Base-by-base conservation (phyloP, 106 monocot genomes). In the Acorus gramineus region DNA sequence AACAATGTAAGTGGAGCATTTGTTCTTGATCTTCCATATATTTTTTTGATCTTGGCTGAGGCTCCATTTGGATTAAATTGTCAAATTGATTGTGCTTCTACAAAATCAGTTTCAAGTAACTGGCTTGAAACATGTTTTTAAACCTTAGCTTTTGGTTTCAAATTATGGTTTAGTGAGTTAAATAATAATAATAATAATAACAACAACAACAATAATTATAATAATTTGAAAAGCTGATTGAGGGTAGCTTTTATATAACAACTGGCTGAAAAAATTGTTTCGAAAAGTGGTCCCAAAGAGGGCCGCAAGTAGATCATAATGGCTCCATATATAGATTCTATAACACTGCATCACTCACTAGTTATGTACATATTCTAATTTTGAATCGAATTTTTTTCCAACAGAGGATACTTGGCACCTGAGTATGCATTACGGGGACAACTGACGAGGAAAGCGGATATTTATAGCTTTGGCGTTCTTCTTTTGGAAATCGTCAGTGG, bases 381-480 rank as follows among this genome's bases (percentile, higher is more conserved):
- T 5, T 9, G 5, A 7, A 52, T 9, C 9, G 52, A 52, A 7
- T 52, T 9, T 52, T 8, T 5, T 42, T 65, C 3, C 49, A 59
- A 11, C 46, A 75, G 74, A 7, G 74, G 74, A 42, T 75, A 75
- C 45, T 53, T 75, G 12, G 74, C 74, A 54, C 74, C 74, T 46
- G 74, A 75, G 54, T 75, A 75, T 61, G 74, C 74, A 14, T 49
- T 75, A 4, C 55, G 61, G 50, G 74, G 74, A 8, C 67, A 68
- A 11, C 46, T 75, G 61, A 75, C 74, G 9, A 50, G 68, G 52
- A 61, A 67, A 61, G 74, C 68, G 47, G 74, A 75, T 61, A 54
- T 60, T 14, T 75, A 75, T 62, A 75, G 74, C 61, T 75, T 75
- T 55, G 74, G 74, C 8, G 74, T 75, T 14, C 74, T 75, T 42